phyloP scores from a whole-genome alignment of 768 basidiomycete genomes.

The Hygrophoropsis aurantiaca region DNA sequence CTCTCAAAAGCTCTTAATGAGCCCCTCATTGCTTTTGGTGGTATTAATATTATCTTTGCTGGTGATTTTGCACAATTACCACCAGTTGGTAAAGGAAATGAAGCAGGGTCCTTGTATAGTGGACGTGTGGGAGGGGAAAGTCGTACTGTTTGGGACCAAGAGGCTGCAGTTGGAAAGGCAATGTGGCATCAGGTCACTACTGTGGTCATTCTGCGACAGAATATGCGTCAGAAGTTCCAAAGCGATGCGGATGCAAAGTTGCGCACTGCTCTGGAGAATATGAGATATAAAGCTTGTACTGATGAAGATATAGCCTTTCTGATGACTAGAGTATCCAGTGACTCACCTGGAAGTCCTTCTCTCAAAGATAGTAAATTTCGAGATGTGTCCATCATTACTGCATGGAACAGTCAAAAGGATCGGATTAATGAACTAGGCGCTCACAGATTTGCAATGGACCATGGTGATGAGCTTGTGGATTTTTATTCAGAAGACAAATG shows the following conservation, averaged over 20 bases:
- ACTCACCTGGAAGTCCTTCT: conserved; percentile 1
- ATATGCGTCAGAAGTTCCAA: conserved; percentile 18
- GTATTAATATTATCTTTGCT: conserved; percentile 40
- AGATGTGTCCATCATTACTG: conserved; percentile 39
- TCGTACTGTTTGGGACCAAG: no score
- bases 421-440: conserved; percentile 30
- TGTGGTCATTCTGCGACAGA: no score
- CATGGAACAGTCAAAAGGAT: no score
- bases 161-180: no score
- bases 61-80: conserved; percentile 45
- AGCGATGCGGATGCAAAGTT: conserved; percentile 24
- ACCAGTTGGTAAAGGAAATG: conserved; percentile 35
- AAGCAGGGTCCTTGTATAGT: no score
- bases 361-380: conserved; percentile 22
- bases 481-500: conserved; percentile 28
- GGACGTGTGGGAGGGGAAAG: no score
- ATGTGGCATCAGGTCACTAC: no score
- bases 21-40: no score
- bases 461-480: conserved; percentile 15
- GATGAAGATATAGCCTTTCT: conserved; percentile 36
- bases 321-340: conserved; percentile 18
- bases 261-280: conserved; percentile 32
- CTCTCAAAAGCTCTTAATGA: no score
- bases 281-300: conserved; percentile 39
- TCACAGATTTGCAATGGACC: conserved; percentile 33